Conservation (phyloP, 2,329 filamentous ascomycete genomes). For the Penicillium oxalicum region DNA sequence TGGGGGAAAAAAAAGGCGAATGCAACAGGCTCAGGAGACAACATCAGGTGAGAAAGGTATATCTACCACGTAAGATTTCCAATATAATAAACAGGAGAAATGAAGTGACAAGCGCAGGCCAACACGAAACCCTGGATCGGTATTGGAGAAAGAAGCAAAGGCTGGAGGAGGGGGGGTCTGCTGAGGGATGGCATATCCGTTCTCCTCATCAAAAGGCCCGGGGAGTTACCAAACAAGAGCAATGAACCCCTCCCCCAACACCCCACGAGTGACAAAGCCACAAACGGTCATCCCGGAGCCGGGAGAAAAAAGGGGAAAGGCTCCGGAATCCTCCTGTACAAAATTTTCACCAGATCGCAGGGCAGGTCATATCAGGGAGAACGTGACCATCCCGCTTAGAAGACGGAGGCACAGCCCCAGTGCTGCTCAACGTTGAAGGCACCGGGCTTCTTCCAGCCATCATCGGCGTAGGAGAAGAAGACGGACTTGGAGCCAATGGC, state of each 20-base stretch:
- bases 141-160: no score
- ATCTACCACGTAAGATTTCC: conserved; percentile 4
- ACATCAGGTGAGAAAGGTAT: no score
- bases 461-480: conserved; percentile 76
- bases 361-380: background rate
- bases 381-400: conserved; percentile 29
- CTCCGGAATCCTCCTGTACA: conserved; percentile 23
- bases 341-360: conserved; percentile 14
- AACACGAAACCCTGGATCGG: background rate
- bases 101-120: conserved; percentile 5
- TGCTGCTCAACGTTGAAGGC: conserved; percentile 67
- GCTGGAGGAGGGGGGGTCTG: no score
- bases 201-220: no score
- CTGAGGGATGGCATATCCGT: no score
- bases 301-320: conserved; percentile 9
- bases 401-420: conserved; percentile 63
- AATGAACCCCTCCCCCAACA: no score
- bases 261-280: background rate
- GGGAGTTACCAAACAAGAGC: no score
- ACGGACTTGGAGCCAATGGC: conserved; percentile 62
- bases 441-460: conserved; percentile 73
- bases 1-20: no score
- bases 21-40: no score
- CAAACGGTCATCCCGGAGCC: conserved; percentile 1
- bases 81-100: conserved; percentile 14